Percentiles rank a stretch among this genome's conserved stretches.
phyloP scores from a whole-genome alignment of 495 filamentous ascomycete species.

The Penicillium silybi region DNA sequence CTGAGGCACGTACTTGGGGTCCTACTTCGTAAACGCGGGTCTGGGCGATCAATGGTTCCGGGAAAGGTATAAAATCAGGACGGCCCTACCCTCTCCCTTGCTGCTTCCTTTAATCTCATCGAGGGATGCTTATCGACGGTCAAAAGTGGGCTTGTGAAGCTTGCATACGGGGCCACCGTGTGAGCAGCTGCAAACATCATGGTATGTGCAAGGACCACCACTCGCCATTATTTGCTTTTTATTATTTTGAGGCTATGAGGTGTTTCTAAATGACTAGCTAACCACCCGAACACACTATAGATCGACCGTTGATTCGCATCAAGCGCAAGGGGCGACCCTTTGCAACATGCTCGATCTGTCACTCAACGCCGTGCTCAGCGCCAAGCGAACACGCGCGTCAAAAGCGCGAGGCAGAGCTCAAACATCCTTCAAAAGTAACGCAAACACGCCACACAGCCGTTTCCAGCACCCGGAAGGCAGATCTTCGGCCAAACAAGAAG shows the following conservation, averaged over 20 bases:
- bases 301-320: conserved; percentile 89
- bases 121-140: conserved; percentile 75
- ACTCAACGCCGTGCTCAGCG: conserved; percentile 83
- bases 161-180: conserved; percentile 87
- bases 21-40: neutral
- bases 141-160: conserved; percentile 91
- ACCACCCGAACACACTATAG: conserved; percentile 39
- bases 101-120: conserved; percentile 20
- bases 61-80: conserved; percentile 14
- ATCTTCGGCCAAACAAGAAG: conserved; percentile 20
- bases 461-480: conserved; percentile 17
- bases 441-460: conserved; percentile 27
- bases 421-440: conserved; percentile 42
- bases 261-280: neutral
- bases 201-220: conserved; percentile 22
- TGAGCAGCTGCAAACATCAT: conserved; percentile 54
- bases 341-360: conserved; percentile 92
- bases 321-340: conserved; percentile 97
- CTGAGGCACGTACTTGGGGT: neutral
- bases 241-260: neutral
- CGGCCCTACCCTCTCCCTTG: neutral
- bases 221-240: too few species aligned
- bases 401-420: conserved; percentile 84
- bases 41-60: conserved; percentile 9
- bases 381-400: conserved; percentile 88